Conservation (phyloP, 2,329 filamentous ascomycete species). For the Didymella pinodella region DNA sequence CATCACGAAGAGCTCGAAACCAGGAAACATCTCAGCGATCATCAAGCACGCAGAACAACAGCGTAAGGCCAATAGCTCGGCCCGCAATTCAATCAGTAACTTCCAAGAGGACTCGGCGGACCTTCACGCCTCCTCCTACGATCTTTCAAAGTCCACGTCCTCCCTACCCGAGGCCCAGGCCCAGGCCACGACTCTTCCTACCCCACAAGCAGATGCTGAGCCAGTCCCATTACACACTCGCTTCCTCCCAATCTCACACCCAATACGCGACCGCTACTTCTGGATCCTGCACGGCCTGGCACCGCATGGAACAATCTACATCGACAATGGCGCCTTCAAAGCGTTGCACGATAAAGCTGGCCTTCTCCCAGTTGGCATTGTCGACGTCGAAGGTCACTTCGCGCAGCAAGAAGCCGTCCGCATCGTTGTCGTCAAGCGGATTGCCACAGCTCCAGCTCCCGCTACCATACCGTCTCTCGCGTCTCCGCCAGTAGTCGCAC, state of each 20-base stretch:
- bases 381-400: slow-evolving; percentile 88
- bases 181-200: slow-evolving; percentile 27
- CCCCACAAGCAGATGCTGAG: slow-evolving; percentile 35
- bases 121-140: slow-evolving; percentile 30
- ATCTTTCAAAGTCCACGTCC: slow-evolving; percentile 34
- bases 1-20: slow-evolving; percentile 92
- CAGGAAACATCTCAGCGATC: slow-evolving; percentile 88
- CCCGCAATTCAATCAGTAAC: slow-evolving; percentile 41
- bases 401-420: slow-evolving; percentile 92
- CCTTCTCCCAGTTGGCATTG: slow-evolving; percentile 86
- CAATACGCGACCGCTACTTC: slow-evolving; percentile 93
- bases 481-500: not conserved
- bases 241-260: slow-evolving; percentile 83
- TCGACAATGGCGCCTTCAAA: slow-evolving; percentile 85
- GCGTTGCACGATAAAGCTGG: slow-evolving; percentile 85
- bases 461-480: not conserved
- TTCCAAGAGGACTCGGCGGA: slow-evolving; percentile 41
- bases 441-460: slow-evolving; percentile 20
- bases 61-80: slow-evolving; percentile 52
- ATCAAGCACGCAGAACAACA: slow-evolving; percentile 78
- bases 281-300: slow-evolving; percentile 94
- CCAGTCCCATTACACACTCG: slow-evolving; percentile 79
- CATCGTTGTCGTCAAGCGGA: slow-evolving; percentile 77
- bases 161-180: slow-evolving; percentile 43
- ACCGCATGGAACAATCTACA: slow-evolving; percentile 89